Evolutionary conservation across 2,329 filamentous ascomycete species (phyloP).

Genomic region (Neocucurbitaria cava): DNA sequence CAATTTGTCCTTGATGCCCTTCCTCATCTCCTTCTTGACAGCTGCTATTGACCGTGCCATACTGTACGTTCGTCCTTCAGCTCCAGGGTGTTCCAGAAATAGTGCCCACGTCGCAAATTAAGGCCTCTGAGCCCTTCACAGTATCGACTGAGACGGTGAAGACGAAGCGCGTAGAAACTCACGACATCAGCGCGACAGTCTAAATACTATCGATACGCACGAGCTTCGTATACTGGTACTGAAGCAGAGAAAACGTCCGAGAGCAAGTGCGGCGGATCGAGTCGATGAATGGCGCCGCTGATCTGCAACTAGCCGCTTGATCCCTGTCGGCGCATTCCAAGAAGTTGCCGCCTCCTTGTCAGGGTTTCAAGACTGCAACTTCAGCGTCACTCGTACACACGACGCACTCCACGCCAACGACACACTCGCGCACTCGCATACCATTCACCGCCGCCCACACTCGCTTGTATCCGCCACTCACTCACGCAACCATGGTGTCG

Average conservation of each 20-base stretch:
- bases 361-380: slow-evolving; percentile 13
- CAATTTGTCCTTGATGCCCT: slow-evolving; percentile 72
- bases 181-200: not conserved
- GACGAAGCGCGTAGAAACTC: not conserved
- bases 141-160: not conserved
- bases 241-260: slow-evolving; percentile 10
- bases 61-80: slow-evolving; percentile 3
- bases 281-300: slow-evolving; percentile 25
- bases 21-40: slow-evolving; percentile 79
- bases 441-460: slow-evolving; percentile 12
- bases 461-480: slow-evolving; percentile 7
- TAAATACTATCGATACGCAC: slow-evolving; percentile 14
- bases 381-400: slow-evolving; percentile 8
- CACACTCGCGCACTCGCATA: slow-evolving; percentile 7
- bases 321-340: slow-evolving; percentile 27
- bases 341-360: slow-evolving; percentile 21
- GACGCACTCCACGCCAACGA: slow-evolving; percentile 6
- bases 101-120: slow-evolving; percentile 1
- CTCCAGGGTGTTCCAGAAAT: slow-evolving; percentile 22
- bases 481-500: slow-evolving; percentile 26
- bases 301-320: slow-evolving; percentile 39
- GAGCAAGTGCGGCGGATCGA: slow-evolving; percentile 22
- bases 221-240: not conserved
- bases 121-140: not conserved
- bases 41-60: slow-evolving; percentile 62